phyloP scores from a whole-genome alignment of 1,139 yeast genomes.

The Lodderomyces parapsilosis region DNA sequence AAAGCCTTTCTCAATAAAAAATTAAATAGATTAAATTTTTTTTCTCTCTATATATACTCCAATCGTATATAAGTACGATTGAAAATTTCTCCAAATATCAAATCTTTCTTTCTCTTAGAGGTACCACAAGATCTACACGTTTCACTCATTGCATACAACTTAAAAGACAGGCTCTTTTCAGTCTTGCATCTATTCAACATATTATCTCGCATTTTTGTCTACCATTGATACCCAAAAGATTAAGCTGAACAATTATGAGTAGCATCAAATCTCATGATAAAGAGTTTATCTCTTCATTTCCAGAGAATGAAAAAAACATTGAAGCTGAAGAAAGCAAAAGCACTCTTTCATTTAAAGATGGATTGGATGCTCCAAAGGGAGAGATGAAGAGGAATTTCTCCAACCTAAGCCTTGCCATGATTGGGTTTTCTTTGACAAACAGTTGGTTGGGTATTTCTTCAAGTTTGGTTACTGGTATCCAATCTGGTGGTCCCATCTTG shows the following conservation, averaged over 20 bases:
- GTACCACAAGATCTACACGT: not conserved
- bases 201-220: not conserved
- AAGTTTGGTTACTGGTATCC: slow-evolving; percentile 60
- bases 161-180: not conserved
- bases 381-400: slow-evolving; percentile 51
- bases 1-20: not conserved
- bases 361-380: slow-evolving; percentile 14
- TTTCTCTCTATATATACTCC: not conserved
- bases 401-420: slow-evolving; percentile 57
- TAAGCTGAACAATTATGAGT: not conserved
- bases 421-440: slow-evolving; percentile 68
- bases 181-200: not conserved
- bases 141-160: not conserved
- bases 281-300: slow-evolving; percentile 3
- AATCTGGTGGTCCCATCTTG: slow-evolving; percentile 67
- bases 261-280: not conserved
- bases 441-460: slow-evolving; percentile 61
- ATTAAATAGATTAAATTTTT: too few relatives aligned
- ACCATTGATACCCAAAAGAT: not conserved
- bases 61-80: not conserved
- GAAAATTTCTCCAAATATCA: not conserved
- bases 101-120: not conserved
- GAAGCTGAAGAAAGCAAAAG: slow-evolving; percentile 3
- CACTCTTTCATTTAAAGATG: slow-evolving; percentile 4
- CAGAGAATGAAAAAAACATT: slow-evolving; percentile 9